phyloP scores from a whole-genome alignment of 305 asterid genomes.

The Solanum hybrid region DNA sequence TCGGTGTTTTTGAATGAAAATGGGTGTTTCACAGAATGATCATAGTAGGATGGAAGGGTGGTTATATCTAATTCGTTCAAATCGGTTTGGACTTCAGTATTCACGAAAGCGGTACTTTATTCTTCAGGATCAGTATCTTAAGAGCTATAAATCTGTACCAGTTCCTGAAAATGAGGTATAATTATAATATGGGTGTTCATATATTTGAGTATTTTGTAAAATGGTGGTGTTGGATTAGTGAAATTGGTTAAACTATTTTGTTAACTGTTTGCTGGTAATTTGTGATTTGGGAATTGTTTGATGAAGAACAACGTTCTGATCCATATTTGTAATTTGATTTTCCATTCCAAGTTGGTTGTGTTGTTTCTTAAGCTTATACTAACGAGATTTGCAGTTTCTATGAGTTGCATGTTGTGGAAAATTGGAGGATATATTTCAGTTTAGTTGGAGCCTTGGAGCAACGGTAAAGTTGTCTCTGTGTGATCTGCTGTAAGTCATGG shows the following conservation, averaged over 20 bases:
- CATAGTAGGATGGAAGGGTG: constrained; percentile 87
- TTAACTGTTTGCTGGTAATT: not conserved
- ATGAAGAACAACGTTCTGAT: not conserved
- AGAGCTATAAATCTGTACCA: constrained; percentile 81
- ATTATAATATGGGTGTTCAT: not conserved
- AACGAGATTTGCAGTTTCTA: not conserved
- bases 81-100: constrained; percentile 82
- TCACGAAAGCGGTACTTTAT: constrained; percentile 80
- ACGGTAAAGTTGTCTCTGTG: not conserved
- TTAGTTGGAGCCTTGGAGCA: not conserved
- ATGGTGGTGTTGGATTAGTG: not conserved
- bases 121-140: constrained; percentile 75
- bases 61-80: constrained; percentile 80
- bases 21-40: constrained; percentile 53
- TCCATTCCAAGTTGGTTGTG: not conserved
- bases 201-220: not conserved
- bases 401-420: not conserved
- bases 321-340: not conserved
- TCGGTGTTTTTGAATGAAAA: not conserved
- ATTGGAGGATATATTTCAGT: not conserved
- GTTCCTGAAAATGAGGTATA: constrained; percentile 48
- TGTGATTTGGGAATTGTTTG: not conserved
- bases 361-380: not conserved
- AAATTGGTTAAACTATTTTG: not conserved
- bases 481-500: not conserved